Base-by-base conservation (phyloP, 306 rosid species). In the Senna tora region DNA sequence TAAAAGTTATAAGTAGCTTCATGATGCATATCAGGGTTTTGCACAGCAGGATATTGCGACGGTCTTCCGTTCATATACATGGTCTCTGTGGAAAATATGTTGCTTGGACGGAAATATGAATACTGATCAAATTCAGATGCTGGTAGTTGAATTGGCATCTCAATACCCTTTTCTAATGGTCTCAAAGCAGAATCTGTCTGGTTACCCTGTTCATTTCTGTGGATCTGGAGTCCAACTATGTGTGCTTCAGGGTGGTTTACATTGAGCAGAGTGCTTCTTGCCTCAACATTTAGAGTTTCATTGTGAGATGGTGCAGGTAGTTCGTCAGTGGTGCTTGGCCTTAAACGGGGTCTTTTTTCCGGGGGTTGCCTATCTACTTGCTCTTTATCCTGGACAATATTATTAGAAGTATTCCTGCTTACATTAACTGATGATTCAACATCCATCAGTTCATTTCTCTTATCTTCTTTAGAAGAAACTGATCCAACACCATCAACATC, bases 401-500 rank as follows among this genome's bases (percentile, higher is more conserved):
- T 57, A 36, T 56, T 30, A 60, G 47, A 10, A 74, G 71, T 17
- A 49, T 21, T 62, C 33, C 50, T 77, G 20, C 0, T 73, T 16
- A 43, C 55, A 66, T 79, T 82, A 73, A 76, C 85, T 42, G 85
- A 83, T 43, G 89, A 85, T 60, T 87, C 90, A 4, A 71, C 47
- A 72, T 87, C 97, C 74, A 67, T 52, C 17, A 15, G 68, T 53
- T 73, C 96, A 65, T 52, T 71, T 82, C 82, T 82, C 79, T 80
- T 83, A 72, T 81, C 87, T 25, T 25, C 30, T 78, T 83, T 90
- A 54, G 96, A 90, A 70, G 98, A 93, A 80, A 89, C 96, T 67
- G 98, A 93, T 50, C 96, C 90, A 9, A 77, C 71, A 36, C 89
- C 93, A 41, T 80, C 92, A 43, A 93, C 97, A 70, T 90, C 98